Evolutionary conservation across 2,329 filamentous ascomycete genomes (phyloP), one percentile per base, ranked within the genome.

Genomic region (Dendryphion nanum): DNA sequence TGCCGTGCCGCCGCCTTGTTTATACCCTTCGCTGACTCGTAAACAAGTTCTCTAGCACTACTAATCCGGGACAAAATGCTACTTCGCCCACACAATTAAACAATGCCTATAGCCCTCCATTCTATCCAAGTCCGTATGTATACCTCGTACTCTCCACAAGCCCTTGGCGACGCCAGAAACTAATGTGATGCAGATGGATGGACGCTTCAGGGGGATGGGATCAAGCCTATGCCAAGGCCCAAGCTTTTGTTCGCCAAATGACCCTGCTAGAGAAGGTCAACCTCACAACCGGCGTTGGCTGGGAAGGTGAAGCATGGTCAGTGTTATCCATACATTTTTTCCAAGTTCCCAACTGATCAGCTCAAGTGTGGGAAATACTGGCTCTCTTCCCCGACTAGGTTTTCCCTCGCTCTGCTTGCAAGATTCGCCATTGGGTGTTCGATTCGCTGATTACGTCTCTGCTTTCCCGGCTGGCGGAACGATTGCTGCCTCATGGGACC

Each of bases 241-340:
- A 79, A 50, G 79, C 75, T 3, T 91, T 95, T 55, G 89, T 96
- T 31, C 85, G 84, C 7, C 82, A 89, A 61, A 69, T 95, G 67
- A 95, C 89, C 1, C 74, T 95, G 23, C 61, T 82, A 8, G 90
- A 96, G 66, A 96, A 95, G 71, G 89, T 97, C 66, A 97, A 97
- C 65, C 65, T 98, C 48, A 97, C 91, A 3, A 96, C 90, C 1
- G 91, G 91, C 64, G 79, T 85, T 47, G 89, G 89, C 79, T 91
- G 69, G 64, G 81, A 51, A 28, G 57, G 59, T 30, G 58, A 63
- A 35, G 51, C 56, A 16, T 64, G 60, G 48, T 51, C 21, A 42
- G 48, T 20, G 18, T 18, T 13, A 3, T 3, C 10, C 16, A 8
- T 37, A 18, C n/a, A 7, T 14, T 28, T 26, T 7, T 18, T 6